Percentiles rank a stretch among this genome's conserved stretches.
Conservation (phyloP, 768 basidiomycete species). For the Pulveroboletus sp. region DNA sequence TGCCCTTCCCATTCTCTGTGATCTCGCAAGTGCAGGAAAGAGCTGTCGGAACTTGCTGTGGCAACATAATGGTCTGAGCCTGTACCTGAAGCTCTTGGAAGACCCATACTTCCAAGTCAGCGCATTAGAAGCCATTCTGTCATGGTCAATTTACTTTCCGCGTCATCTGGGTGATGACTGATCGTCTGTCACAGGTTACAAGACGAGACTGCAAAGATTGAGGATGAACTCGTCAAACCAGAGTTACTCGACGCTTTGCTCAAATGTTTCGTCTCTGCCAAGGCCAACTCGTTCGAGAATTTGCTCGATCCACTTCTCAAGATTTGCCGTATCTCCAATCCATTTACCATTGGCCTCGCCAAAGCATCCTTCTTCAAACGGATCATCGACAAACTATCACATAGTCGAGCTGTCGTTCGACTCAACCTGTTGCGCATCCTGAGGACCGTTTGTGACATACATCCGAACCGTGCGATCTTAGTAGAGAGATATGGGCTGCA, state of each 20-base stretch:
- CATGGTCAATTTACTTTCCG: constrained; percentile 55
- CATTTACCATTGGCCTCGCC: constrained; percentile 71
- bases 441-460: constrained; percentile 81
- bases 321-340: constrained; percentile 75
- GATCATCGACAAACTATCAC: constrained; percentile 73
- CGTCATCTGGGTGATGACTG: neutral
- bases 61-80: constrained; percentile 85
- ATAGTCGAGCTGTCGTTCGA: constrained; percentile 79
- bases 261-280: constrained; percentile 76
- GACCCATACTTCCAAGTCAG: constrained; percentile 92
- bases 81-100: constrained; percentile 74
- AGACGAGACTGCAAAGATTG: constrained; percentile 92
- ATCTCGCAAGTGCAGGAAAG: constrained; percentile 93
- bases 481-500: constrained; percentile 80
- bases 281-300: constrained; percentile 89
- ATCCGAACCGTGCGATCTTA: constrained; percentile 77
- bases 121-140: constrained; percentile 83
- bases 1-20: constrained; percentile 93
- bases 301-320: constrained; percentile 90
- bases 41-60: constrained; percentile 84
- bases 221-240: constrained; percentile 75
- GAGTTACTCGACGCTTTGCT: constrained; percentile 64
- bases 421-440: constrained; percentile 86
- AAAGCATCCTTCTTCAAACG: constrained; percentile 83
- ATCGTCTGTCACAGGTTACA: constrained; percentile 61